Evolutionary conservation across 1,284 basidiomycete genomes (phyloP).

Genomic region (Inonotus obliquus): DNA sequence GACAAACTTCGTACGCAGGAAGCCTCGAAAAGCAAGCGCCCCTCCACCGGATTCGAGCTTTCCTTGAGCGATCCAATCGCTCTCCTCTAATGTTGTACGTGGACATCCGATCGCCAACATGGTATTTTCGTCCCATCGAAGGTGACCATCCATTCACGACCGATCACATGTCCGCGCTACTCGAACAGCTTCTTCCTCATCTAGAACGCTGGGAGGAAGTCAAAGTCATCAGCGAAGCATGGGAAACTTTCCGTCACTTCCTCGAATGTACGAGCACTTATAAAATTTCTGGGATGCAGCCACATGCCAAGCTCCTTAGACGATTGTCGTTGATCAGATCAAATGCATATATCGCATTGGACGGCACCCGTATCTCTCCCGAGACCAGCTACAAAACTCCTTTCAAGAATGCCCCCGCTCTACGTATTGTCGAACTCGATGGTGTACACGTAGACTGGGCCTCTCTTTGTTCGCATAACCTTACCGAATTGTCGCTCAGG

Average conservation of each 20-base stretch:
- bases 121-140: slow-evolving; percentile 32
- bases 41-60: slow-evolving; percentile 32
- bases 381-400: slow-evolving; percentile 37
- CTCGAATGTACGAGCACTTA: slow-evolving; percentile 32
- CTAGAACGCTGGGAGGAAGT: slow-evolving; percentile 41
- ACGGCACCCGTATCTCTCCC: slow-evolving; percentile 41
- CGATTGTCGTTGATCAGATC: slow-evolving; percentile 44
- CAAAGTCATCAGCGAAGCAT: slow-evolving; percentile 49
- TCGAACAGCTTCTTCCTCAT: slow-evolving; percentile 40
- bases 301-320: slow-evolving; percentile 32
- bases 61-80: slow-evolving; percentile 37
- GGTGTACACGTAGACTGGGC: slow-evolving; percentile 54
- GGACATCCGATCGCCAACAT: slow-evolving; percentile 48
- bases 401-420: slow-evolving; percentile 33
- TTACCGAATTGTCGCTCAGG: slow-evolving; percentile 44
- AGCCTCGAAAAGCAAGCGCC: slow-evolving; percentile 29
- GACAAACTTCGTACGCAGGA: not conserved
- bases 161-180: slow-evolving; percentile 38
- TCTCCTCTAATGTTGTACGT: slow-evolving; percentile 43
- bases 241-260: slow-evolving; percentile 49
- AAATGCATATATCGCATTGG: slow-evolving; percentile 47
- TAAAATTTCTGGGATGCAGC: slow-evolving; percentile 3
- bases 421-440: slow-evolving; percentile 40
- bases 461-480: slow-evolving; percentile 32
- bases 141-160: slow-evolving; percentile 36